Evolutionary conservation across 1,284 basidiomycete genomes (phyloP), one percentile per base, ranked within the genome.

Genomic region (Cerrena zonata): DNA sequence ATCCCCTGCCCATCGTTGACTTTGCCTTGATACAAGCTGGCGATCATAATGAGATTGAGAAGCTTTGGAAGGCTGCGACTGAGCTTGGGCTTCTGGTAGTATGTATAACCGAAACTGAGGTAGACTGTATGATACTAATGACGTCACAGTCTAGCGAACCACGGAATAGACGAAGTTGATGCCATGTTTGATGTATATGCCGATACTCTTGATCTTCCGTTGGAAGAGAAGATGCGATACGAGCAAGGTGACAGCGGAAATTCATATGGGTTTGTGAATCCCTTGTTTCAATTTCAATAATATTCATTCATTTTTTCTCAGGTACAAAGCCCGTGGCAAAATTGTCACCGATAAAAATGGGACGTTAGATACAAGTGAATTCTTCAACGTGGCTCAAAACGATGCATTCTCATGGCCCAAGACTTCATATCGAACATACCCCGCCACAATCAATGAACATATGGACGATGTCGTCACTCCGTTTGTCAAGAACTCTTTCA

Each of bases 331-430:
- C 4, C 73, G 74, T 0, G 85, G 84, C 2, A 75, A 76, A 1
- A 81, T 77, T 52, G 81, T 79, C 13, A 77, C 82, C 2, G 80
- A 87, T 58, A 76, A 78, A n/a, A 71, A 70, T n/a, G 84, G 84
- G 37, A 61, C 65, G 30, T 54, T 63, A 7, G 84, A 86, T 62
- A 77, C 75, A 0, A 73, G 76, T 12, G 82, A 86, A 58, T 86
- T 84, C 65, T 68, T 86, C 54, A 86, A 86, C 57, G 65, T 86
- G 21, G 68, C 84, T 0, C 82, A 83, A 59, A 82, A 87, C 58
- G 84, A 87, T 54, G 79, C 72, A 0, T 60, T 85, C 0, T 72
- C 79, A 0, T 85, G 73, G 66, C 83, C 83, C 0, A 54, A 65
- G 1, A 65, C 73, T 23, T 71, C 69, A 7, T 73, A 77, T 34